Percentiles rank a stretch among this genome's conserved stretches.
These are phyloP conservation scores for Tephrocybe sp. DNA, from an alignment of 768 basidiomycete species.

Conservation along the genomic window DNA sequence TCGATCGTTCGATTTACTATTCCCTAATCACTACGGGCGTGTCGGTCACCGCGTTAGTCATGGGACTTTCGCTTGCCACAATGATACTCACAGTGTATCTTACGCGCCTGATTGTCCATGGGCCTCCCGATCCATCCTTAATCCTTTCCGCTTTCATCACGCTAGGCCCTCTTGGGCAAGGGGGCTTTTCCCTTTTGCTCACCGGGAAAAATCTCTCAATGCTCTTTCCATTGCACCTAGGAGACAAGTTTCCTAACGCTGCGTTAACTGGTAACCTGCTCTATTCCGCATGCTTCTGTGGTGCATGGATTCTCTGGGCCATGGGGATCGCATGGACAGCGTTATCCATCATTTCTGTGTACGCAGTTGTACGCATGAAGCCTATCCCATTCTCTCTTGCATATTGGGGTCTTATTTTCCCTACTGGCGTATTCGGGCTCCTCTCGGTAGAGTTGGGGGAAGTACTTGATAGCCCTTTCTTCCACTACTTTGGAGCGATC, in stretches of 20 bases:
- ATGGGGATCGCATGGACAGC: no score
- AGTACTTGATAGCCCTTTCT: conserved; percentile 49
- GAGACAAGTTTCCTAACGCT: conserved; percentile 33
- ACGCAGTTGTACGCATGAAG: conserved; percentile 28
- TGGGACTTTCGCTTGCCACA: conserved; percentile 58
- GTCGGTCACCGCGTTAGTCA: conserved; percentile 53
- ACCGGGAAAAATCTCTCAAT: conserved; percentile 50
- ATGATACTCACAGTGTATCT: conserved; percentile 71
- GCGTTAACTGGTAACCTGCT: conserved; percentile 36
- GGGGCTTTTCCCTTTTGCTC: conserved; percentile 55
- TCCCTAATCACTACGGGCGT: conserved; percentile 57
- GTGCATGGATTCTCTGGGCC: conserved; percentile 55
- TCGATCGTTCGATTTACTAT: conserved; percentile 39
- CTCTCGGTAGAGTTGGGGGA: conserved; percentile 48
- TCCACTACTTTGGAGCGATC: conserved; percentile 51
- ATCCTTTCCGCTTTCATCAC: conserved; percentile 71
- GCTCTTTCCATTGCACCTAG: conserved; percentile 31
- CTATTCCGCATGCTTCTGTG: conserved; percentile 44
- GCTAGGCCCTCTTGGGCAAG: conserved; percentile 71
- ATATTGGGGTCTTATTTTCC: conserved; percentile 60
- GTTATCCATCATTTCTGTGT: no score
- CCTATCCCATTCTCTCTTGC: conserved; percentile 43
- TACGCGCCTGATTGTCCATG: conserved; percentile 55
- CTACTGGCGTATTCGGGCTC: conserved; percentile 52
- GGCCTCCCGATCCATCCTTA: conserved; percentile 42